Base-by-base conservation (phyloP, 202 grass and related monocot species). In the Carex arenaria region DNA sequence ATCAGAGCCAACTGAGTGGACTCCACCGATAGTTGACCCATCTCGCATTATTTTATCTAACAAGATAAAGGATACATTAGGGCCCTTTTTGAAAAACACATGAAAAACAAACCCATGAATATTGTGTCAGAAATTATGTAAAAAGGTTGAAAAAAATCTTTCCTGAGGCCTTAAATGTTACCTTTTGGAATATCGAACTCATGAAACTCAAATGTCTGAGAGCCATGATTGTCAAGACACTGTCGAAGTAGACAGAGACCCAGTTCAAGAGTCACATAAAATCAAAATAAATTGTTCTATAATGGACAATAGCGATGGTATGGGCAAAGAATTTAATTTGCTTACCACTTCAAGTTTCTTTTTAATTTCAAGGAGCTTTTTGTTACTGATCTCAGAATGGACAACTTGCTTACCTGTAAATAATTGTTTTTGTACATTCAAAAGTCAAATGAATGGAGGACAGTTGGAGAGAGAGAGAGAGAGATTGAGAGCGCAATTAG, bases 1-100 rank as follows among this genome's bases (percentile, higher is more conserved):
- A 85, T 99, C 96, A 70, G 93, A 99, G 54, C 96, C 93, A n/a
- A 99, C 42, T 8, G 96, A 95, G 64, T 92, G 88, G 73, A 99
- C 62, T 66, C 89, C 89, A 69, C 96, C 96, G 5, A 93, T 89
- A 32, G 96, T 99, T 18, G 96, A 99, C 30, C 72, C 91, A 20
- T 95, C 91, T 84, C 66, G 82, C 73, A 92, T 80, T 84, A 89
- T 90, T 86, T 87, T 75, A 56, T 82, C 93, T 87, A 69, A 36
- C 23, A 28, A 73, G 19, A 62, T 45, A 26, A 55, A 83, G 28
- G 12, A 28, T 23, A 17, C 18, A 75, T 53, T 54, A 75, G 52
- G 30, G 23, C 26, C 36, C 36, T 38, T 38, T 38, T 38, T 38
- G 36, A 38, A 38, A 38, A 4, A 38, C 36, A 38, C 36, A 38